These are phyloP conservation scores for Monoraphidium neglectum DNA, from an alignment of 139 green algal genomes.

Conservation along the genomic window DNA sequence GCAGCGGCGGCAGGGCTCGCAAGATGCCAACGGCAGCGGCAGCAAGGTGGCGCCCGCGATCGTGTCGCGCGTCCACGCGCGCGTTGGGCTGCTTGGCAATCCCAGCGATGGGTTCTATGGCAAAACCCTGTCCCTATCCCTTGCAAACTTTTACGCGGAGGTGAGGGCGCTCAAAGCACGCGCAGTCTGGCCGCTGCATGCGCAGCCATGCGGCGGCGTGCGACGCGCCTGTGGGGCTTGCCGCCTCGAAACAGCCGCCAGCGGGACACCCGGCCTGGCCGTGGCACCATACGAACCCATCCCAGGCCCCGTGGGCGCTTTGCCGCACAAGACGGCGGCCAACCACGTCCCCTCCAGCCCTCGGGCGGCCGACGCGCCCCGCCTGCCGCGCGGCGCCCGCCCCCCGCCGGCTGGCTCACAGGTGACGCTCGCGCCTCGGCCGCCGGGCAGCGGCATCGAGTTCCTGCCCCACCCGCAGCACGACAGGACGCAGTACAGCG, in stretches of 20 bases:
- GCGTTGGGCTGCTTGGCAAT: constrained; percentile 86
- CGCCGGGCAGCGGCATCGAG: background rate
- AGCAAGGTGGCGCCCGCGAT: background rate
- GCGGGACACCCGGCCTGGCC: too few species aligned
- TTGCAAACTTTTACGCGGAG: constrained; percentile 81
- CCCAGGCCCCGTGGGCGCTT: too few species aligned
- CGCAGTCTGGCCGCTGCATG: background rate
- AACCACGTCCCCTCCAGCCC: too few species aligned
- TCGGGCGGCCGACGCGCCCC: too few species aligned
- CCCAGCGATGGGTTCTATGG: constrained; percentile 80
- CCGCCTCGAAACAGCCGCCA: too few species aligned
- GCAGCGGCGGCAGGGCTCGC: background rate
- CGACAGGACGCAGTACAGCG: constrained; percentile 57
- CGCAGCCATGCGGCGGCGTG: background rate
- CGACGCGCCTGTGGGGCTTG: too few species aligned
- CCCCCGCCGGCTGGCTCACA: constrained; percentile 29
- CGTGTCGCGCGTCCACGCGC: constrained; percentile 42
- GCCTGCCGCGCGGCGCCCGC: too few species aligned
- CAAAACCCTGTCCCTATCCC: constrained; percentile 64
- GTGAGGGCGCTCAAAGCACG: constrained; percentile 25
- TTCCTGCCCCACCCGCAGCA: constrained; percentile 71
- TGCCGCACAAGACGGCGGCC: too few species aligned
- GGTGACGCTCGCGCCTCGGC: constrained; percentile 49
- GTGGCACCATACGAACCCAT: too few species aligned
- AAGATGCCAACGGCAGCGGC: background rate